phyloP scores from a whole-genome alignment of 371 early-diverging fungal genomes.

The Mortierella sp. region DNA sequence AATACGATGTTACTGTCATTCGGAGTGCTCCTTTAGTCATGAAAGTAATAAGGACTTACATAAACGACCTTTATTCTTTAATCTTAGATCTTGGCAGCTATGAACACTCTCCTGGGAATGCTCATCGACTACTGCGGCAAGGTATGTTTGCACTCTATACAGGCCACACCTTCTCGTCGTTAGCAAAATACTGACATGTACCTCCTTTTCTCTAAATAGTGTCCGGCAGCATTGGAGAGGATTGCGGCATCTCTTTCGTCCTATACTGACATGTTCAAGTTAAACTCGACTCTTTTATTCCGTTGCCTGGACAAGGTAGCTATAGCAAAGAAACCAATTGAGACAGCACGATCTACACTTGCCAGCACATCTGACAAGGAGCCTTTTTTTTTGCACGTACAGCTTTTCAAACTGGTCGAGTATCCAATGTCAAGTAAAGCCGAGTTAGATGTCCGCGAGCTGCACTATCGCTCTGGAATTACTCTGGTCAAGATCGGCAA shows the following conservation, averaged over 20 bases:
- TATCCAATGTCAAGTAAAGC: conserved; percentile 15
- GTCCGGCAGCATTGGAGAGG: conserved; percentile 29
- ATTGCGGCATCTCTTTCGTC: conserved; percentile 28
- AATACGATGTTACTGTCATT: too few species aligned
- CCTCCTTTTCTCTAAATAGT: conserved; percentile 6
- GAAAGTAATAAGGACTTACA: not conserved
- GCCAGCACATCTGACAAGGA: not conserved
- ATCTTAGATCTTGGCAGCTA: conserved; percentile 29
- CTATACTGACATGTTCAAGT: conserved; percentile 50
- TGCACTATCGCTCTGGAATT: conserved; percentile 60
- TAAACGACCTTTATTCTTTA: not conserved
- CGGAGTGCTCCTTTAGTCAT: not conserved
- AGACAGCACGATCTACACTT: not conserved
- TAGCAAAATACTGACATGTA: not conserved
- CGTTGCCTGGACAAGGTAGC: conserved; percentile 61
- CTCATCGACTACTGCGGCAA: conserved; percentile 39
- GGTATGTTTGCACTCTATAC: conserved; percentile 15
- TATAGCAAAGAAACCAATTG: not conserved
- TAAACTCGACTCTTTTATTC: conserved; percentile 47
- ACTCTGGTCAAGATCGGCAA: conserved; percentile 62
- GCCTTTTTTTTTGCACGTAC: too few species aligned
- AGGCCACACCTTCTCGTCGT: too few species aligned
- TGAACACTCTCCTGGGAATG: conserved; percentile 36
- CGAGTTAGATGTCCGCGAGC: conserved; percentile 22
- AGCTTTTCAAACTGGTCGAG: conserved; percentile 53